These are phyloP conservation scores for Euphorbia pulcherrima DNA, from an alignment of 345 rosid species.

Conservation along the genomic window DNA sequence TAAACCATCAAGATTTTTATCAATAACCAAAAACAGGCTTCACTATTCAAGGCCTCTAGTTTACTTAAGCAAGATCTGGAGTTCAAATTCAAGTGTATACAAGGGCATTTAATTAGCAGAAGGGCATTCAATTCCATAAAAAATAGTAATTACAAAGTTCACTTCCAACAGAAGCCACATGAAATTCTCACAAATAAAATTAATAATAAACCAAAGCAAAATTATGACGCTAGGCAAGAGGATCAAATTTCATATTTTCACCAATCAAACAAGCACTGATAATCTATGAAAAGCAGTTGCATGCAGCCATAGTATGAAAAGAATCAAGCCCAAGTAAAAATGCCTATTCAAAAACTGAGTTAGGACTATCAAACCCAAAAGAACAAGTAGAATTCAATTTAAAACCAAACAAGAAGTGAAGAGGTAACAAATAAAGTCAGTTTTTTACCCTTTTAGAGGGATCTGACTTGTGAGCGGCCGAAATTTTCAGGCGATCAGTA, in stretches of 20 bases:
- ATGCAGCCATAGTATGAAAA: background rate
- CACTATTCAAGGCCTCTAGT: too few species aligned
- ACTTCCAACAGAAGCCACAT: background rate
- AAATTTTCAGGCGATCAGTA: conserved; percentile 55
- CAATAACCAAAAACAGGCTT: too few species aligned
- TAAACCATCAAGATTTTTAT: too few species aligned
- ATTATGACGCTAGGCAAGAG: background rate
- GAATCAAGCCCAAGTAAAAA: background rate
- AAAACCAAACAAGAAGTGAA: conserved; percentile 26
- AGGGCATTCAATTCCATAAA: too few species aligned
- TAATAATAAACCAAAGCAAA: background rate
- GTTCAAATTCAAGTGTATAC: too few species aligned
- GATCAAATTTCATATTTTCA: background rate
- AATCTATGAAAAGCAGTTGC: background rate
- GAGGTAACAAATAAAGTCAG: background rate
- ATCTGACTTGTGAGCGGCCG: conserved; percentile 47
- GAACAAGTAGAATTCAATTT: background rate
- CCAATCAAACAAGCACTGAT: background rate
- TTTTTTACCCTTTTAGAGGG: conserved; percentile 57
- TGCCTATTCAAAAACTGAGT: background rate
- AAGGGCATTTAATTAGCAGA: too few species aligned
- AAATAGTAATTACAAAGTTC: background rate
- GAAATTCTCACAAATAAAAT: background rate
- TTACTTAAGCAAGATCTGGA: too few species aligned
- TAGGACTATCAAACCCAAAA: background rate